These are phyloP conservation scores for Boletus fagicola DNA, from an alignment of 768 basidiomycete species.

Conservation along the genomic window DNA sequence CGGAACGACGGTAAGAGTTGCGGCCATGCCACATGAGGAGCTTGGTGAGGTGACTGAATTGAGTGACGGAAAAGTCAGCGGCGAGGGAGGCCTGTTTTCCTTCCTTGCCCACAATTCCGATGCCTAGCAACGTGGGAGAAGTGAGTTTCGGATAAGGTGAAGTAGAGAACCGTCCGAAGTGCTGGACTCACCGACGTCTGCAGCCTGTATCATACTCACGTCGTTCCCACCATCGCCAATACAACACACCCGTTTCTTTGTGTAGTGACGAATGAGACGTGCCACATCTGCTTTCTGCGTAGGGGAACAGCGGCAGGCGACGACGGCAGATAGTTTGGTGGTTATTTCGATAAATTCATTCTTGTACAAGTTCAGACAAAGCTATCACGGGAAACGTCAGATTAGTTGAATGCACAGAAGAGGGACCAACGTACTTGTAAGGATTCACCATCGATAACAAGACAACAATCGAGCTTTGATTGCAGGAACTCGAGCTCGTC, in stretches of 20 bases:
- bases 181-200: slow-evolving; percentile 82
- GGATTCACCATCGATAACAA: slow-evolving; percentile 98
- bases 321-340: slow-evolving; percentile 93
- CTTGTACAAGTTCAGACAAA: slow-evolving; percentile 87
- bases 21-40: slow-evolving; percentile 98
- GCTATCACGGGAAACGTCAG: slow-evolving; percentile 41
- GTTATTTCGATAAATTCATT: slow-evolving; percentile 95
- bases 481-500: slow-evolving; percentile 92
- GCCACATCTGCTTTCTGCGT: slow-evolving; percentile 99
- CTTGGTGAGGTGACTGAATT: slow-evolving; percentile 95
- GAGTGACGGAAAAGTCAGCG: slow-evolving; percentile 96
- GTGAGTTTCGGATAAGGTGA: background rate
- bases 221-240: slow-evolving; percentile 99
- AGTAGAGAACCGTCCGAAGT: background rate
- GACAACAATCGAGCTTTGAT: slow-evolving; percentile 93
- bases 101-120: slow-evolving; percentile 99
- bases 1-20: slow-evolving; percentile 96
- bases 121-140: slow-evolving; percentile 45
- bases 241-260: slow-evolving; percentile 95
- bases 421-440: slow-evolving; percentile 61
- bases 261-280: slow-evolving; percentile 82
- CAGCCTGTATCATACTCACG: slow-evolving; percentile 99
- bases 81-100: slow-evolving; percentile 99
- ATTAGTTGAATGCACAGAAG: background rate
- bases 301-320: slow-evolving; percentile 96